Evolutionary conservation across 331 rosid genomes (phyloP), one percentile per base, ranked within the genome.

Genomic region (Telfairia occidentalis): DNA sequence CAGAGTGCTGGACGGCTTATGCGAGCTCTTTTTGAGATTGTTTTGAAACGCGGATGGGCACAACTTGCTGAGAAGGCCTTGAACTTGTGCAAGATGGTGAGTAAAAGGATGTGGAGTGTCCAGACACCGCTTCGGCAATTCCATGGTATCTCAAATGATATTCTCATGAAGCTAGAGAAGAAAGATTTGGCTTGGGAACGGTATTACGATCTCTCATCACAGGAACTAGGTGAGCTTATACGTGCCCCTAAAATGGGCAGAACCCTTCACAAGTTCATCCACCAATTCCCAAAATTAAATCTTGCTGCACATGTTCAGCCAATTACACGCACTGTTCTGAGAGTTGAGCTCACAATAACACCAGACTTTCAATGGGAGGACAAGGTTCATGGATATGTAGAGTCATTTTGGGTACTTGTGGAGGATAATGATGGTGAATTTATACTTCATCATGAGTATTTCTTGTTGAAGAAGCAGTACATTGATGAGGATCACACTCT

Each of bases 231-330:
- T 76, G 98, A 94, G 82, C 90, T 94, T 57, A 85, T 94, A 72
- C 96, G 91, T 46, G 87, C 85, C 29, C 92, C 89, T 0, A 94
- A 89, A 89, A 85, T 88, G 95, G 98, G 98, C 69, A 89, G 91
- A 86, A 81, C 89, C 6, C 98, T 94, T 57, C 92, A 94, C 60
- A 93, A 85, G 67, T 88, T 86, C 76, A 85, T 93, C 73, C 98
- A 93, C 79, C 98, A 93, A 65, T 93, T 93, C 81, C 98, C 98
- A 9, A 93, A 93, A 61, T 77, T 93, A 73, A 91, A 91, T 85
- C 98, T 93, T 79, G 88, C 95, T 26, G 98, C 98, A 8, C 97
- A 93, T 80, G 98, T 91, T 84, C 97, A 93, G 87, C 98, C 98
- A 38, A 93, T 93, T 83, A 91, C 98, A 43, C 96, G 96, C 80